A percentile compares a stretch with the other conserved stretches of the same genome.
Evolutionary conservation across 495 filamentous ascomycete genomes (phyloP).

Genomic region (Hypoxylon fuscum): DNA sequence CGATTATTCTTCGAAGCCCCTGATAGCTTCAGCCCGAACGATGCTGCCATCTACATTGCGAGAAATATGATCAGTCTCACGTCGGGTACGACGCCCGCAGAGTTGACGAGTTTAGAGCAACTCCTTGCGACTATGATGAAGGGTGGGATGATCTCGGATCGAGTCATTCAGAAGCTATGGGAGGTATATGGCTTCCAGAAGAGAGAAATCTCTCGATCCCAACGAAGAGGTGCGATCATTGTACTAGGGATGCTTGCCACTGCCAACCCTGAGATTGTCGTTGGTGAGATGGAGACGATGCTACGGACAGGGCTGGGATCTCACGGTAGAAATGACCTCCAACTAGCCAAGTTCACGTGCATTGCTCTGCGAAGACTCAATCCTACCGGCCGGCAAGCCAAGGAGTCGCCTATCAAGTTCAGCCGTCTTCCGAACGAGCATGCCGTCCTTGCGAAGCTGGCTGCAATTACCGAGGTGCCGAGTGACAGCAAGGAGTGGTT

Average conservation of each 20-base stretch:
- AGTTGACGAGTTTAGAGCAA: slow-evolving; percentile 94
- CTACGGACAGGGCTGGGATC: slow-evolving; percentile 86
- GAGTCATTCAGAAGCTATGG: slow-evolving; percentile 93
- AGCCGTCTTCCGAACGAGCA: slow-evolving; percentile 91
- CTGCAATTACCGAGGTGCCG: slow-evolving; percentile 81
- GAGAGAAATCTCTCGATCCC: slow-evolving; percentile 90
- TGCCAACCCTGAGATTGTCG: slow-evolving; percentile 89
- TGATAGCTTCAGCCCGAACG: slow-evolving; percentile 83
- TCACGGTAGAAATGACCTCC: slow-evolving; percentile 81
- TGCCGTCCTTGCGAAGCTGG: slow-evolving; percentile 79
- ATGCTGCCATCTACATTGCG: slow-evolving; percentile 94
- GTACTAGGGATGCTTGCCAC: slow-evolving; percentile 96
- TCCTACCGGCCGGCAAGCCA: slow-evolving; percentile 79
- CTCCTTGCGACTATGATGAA: slow-evolving; percentile 98
- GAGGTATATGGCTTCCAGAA: slow-evolving; percentile 95
- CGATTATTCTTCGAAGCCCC: slow-evolving; percentile 95
- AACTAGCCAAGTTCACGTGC: slow-evolving; percentile 93
- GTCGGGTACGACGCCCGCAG: slow-evolving; percentile 91
- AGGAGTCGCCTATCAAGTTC: slow-evolving; percentile 71
- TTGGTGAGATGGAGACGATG: slow-evolving; percentile 93
- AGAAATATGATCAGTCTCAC: slow-evolving; percentile 99
- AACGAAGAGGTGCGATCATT: slow-evolving; percentile 92
- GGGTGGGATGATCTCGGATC: slow-evolving; percentile 81
- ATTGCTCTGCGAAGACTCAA: slow-evolving; percentile 90
- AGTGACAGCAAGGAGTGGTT: slow-evolving; percentile 96